Evolutionary conservation across 1,284 basidiomycete species (phyloP), one percentile per base, ranked within the genome.

Genomic region (Ustilago nuda): DNA sequence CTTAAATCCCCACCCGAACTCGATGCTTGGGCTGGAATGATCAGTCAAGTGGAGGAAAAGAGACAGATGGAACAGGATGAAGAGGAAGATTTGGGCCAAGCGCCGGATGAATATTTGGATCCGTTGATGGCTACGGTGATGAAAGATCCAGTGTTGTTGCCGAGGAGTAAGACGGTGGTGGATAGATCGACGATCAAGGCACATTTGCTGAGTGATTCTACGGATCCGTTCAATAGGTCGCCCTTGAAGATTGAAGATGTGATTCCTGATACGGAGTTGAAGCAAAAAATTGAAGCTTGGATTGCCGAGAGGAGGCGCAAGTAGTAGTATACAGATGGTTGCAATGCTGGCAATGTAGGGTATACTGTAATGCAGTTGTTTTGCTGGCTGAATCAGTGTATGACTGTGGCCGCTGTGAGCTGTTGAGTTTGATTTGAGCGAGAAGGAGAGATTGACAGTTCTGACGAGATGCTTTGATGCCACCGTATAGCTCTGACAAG

Each of bases 181-280:
- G 97, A 99, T 86, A 90, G 93, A 45, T 90, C 92, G 1, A 99
- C 96, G 1, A 99, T 99, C 88, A 97, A 98, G 84, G 93, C 94
- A 1, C 94, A 96, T 85, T 87, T 99, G 52, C 88, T 99, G 30
- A 96, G 94, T 2, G 96, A 98, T 84, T 88, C 91, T 19, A 94
- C 91, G 64, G 87, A 87, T 63, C 87, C 87, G 17, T 87, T 87
- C 78, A 87, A 87, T 61, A 82, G 87, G 19, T 79, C 79, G 57
- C 86, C 87, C 39, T 76, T 88, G 60, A 86, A 86, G 59, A 83
- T 87, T 53, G 87, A 87, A 32, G 86, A 87, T 37, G 82, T 87
- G 12, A 32, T 75, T 30, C 69, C 77, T 30, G 84, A 73, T n/a
- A 66, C 63, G 19, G 82, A 81, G 61, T 66, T 85, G 41, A 78